These are phyloP conservation scores for Cinnamomum chago DNA, from an alignment of 164 flowering plant species.

Conservation along the genomic window DNA sequence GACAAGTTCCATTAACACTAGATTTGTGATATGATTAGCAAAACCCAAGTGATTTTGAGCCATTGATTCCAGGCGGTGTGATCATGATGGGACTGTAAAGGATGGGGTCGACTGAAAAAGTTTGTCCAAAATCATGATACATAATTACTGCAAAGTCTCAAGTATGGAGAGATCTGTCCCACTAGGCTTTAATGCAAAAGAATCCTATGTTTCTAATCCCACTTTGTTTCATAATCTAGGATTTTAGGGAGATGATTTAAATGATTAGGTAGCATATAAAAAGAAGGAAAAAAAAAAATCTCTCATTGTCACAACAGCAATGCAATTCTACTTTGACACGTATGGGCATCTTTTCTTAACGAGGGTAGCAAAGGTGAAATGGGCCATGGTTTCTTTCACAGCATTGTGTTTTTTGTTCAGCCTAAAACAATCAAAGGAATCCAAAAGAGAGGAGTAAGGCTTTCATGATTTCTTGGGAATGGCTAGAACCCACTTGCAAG, in stretches of 20 bases:
- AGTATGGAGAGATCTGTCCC: background rate
- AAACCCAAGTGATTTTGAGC: background rate
- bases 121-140: slow-evolving; percentile 1
- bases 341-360: background rate
- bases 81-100: slow-evolving; percentile 1
- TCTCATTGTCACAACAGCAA: background rate
- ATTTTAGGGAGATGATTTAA: slow-evolving; percentile 2
- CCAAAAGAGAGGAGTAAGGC: slow-evolving; percentile 7
- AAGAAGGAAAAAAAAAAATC: background rate
- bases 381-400: slow-evolving; percentile 9
- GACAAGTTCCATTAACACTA: background rate
- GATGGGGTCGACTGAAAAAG: slow-evolving; percentile 10
- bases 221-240: background rate
- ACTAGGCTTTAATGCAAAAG: background rate
- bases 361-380: background rate
- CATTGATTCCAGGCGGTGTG: slow-evolving; percentile 2
- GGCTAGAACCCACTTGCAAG: slow-evolving; percentile 14
- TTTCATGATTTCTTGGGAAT: slow-evolving; percentile 27
- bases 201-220: slow-evolving; percentile 4
- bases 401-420: slow-evolving; percentile 2
- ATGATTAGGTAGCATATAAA: background rate
- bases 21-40: background rate
- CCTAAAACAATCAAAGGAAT: background rate
- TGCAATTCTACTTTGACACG: background rate
- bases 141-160: background rate